phyloP scores from a whole-genome alignment of 345 rosid species.

The Dovyalis caffra region DNA sequence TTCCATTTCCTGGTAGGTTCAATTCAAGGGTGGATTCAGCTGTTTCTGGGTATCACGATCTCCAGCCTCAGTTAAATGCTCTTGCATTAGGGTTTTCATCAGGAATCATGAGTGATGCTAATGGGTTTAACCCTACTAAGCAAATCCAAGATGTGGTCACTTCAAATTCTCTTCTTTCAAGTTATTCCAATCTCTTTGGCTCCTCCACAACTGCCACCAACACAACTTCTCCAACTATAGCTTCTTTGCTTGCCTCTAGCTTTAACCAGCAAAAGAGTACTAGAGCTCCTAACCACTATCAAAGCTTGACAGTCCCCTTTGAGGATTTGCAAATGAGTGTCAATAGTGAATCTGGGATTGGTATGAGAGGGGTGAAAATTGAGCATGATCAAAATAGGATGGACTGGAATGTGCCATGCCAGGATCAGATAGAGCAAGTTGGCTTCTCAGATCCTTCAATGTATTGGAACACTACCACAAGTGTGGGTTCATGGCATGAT shows the following conservation, averaged over 20 bases:
- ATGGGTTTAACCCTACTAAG: constrained; percentile 28
- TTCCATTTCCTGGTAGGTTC: constrained; percentile 49
- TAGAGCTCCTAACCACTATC: constrained; percentile 40
- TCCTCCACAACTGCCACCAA: constrained; percentile 25
- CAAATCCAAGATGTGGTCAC: constrained; percentile 38
- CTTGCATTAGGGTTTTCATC: constrained; percentile 72
- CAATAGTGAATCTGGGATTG: constrained; percentile 29
- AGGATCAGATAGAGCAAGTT: constrained; percentile 46
- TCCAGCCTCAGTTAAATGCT: constrained; percentile 47
- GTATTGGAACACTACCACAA: constrained; percentile 45
- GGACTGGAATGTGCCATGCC: constrained; percentile 35
- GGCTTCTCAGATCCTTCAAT: constrained; percentile 56
- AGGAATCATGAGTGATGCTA: constrained; percentile 27
- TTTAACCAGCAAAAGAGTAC: constrained; percentile 42
- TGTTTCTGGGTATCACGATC: constrained; percentile 46
- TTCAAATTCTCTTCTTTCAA: constrained; percentile 48
- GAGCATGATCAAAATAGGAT: constrained; percentile 41
- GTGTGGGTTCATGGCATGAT: constrained; percentile 64
- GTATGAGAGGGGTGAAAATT: constrained; percentile 43
- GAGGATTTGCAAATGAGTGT: constrained; percentile 50
- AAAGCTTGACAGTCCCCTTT: constrained; percentile 37
- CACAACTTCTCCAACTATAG: constrained; percentile 38
- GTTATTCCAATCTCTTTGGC: constrained; percentile 40
- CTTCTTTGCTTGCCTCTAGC: constrained; percentile 54
- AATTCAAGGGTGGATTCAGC: constrained; percentile 34